phyloP scores from a whole-genome alignment of 768 basidiomycete species.

The Leccinum uliginosum region DNA sequence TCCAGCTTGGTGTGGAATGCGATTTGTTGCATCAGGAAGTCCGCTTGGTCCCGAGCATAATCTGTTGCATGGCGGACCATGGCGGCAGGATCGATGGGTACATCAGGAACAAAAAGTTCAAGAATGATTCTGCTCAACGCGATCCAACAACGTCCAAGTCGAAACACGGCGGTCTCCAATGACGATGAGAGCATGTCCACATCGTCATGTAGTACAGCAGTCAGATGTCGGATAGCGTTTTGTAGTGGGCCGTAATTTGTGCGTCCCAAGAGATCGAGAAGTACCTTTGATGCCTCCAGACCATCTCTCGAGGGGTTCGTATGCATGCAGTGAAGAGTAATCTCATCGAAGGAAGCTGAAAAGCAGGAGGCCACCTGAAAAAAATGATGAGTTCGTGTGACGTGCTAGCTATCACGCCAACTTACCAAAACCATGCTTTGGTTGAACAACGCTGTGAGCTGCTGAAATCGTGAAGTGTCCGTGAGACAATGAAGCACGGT shows the following conservation, averaged over 20 bases:
- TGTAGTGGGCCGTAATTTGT: constrained; percentile 34
- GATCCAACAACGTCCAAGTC: constrained; percentile 53
- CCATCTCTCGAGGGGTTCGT: constrained; percentile 1
- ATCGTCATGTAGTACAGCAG: constrained; percentile 22
- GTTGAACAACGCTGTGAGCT: constrained; percentile 39
- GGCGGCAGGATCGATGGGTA: constrained; percentile 83
- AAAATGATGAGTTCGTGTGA: constrained; percentile 3
- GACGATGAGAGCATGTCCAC: constrained; percentile 9
- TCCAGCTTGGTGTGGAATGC: constrained; percentile 55
- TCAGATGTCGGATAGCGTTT: constrained; percentile 31
- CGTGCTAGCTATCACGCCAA: not conserved
- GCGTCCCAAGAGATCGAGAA: constrained; percentile 31
- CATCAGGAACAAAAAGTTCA: constrained; percentile 74
- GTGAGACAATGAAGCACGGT: constrained; percentile 37
- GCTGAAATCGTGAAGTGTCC: constrained; percentile 36
- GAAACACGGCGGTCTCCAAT: constrained; percentile 27
- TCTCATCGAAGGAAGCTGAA: constrained; percentile 34
- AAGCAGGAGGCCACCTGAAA: constrained; percentile 45
- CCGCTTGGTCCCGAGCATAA: constrained; percentile 41
- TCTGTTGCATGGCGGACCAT: constrained; percentile 45
- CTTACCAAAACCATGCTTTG: constrained; percentile 42
- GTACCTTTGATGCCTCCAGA: constrained; percentile 18
- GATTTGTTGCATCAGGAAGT: constrained; percentile 44
- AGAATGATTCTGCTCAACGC: constrained; percentile 56
- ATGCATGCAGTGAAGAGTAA: constrained; percentile 14